phyloP scores from a whole-genome alignment of 1,284 basidiomycete genomes.

The Neonothopanus nambi region DNA sequence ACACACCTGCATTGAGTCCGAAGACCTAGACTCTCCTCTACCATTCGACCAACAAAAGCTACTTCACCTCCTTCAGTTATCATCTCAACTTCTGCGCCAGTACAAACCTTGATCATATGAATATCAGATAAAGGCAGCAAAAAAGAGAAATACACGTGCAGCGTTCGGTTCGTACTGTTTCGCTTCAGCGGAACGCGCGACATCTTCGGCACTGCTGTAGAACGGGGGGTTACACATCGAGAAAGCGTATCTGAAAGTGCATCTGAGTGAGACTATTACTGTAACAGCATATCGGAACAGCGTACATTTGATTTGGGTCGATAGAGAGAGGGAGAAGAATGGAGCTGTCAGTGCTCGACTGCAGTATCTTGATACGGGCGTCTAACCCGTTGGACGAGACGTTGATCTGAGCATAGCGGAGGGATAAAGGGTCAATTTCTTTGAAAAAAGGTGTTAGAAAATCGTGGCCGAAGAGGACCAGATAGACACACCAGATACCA shows the following conservation, averaged over 20 bases:
- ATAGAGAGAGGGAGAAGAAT: conserved; percentile 52
- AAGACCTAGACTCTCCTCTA: conserved; percentile 66
- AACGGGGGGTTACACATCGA: conserved; percentile 98
- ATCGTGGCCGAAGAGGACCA: no score
- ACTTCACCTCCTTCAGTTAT: conserved; percentile 86
- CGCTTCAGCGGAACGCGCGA: conserved; percentile 53
- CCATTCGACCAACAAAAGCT: conserved; percentile 76
- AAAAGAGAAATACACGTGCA: conserved; percentile 44
- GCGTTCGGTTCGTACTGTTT: conserved; percentile 69
- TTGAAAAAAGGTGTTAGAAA: neutral
- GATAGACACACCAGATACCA: conserved; percentile 65
- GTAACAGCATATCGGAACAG: neutral
- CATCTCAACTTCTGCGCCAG: conserved; percentile 84
- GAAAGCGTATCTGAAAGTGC: conserved; percentile 53
- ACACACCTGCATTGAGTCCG: conserved; percentile 52
- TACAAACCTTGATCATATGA: conserved; percentile 60
- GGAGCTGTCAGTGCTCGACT: conserved; percentile 36
- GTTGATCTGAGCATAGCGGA: conserved; percentile 53
- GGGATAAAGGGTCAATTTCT: conserved; percentile 74
- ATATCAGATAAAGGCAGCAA: neutral
- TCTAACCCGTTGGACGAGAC: conserved; percentile 54
- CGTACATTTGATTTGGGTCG: conserved; percentile 22
- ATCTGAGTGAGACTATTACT: no score
- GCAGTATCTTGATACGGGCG: conserved; percentile 49
- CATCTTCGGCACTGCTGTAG: conserved; percentile 74